Evolutionary conservation across 306 rosid species (phyloP).

Genomic region (Fagus crenata): DNA sequence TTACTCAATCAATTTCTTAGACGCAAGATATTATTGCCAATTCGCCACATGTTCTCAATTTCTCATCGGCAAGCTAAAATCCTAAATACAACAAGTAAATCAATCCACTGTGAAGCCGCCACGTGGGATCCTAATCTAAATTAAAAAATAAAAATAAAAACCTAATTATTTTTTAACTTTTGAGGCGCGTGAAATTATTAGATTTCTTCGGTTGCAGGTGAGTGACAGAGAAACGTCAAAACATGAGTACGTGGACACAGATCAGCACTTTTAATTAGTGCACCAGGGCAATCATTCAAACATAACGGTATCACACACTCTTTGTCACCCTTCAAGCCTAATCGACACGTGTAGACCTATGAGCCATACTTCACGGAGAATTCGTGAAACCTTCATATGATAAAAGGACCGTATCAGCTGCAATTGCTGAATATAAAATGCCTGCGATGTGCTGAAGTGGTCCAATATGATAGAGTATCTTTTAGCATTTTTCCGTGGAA

Average conservation of each 20-base stretch:
- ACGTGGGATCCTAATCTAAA: no score
- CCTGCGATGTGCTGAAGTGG: no score
- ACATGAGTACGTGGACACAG: slow-evolving; percentile 34
- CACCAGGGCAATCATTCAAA: not conserved
- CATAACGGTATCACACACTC: not conserved
- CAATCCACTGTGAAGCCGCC: no score
- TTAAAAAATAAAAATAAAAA: not conserved
- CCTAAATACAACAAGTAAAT: no score
- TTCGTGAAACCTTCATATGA: not conserved
- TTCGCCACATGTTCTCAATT: no score
- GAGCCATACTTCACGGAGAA: not conserved
- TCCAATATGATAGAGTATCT: no score
- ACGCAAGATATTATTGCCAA: slow-evolving; percentile 5
- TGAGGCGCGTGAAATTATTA: slow-evolving; percentile 12
- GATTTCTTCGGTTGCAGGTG: not conserved
- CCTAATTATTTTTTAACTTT: slow-evolving; percentile 19
- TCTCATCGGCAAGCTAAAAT: no score
- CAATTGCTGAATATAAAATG: no score
- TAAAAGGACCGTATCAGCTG: not conserved
- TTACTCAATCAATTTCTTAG: not conserved
- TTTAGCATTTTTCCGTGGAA: no score
- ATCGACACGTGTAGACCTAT: not conserved
- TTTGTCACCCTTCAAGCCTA: not conserved
- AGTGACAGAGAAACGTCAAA: slow-evolving; percentile 14
- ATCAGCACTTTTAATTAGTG: slow-evolving; percentile 11